Evolutionary conservation across 2,329 filamentous ascomycete genomes (phyloP).

Genomic region (Monosporascus sp.): DNA sequence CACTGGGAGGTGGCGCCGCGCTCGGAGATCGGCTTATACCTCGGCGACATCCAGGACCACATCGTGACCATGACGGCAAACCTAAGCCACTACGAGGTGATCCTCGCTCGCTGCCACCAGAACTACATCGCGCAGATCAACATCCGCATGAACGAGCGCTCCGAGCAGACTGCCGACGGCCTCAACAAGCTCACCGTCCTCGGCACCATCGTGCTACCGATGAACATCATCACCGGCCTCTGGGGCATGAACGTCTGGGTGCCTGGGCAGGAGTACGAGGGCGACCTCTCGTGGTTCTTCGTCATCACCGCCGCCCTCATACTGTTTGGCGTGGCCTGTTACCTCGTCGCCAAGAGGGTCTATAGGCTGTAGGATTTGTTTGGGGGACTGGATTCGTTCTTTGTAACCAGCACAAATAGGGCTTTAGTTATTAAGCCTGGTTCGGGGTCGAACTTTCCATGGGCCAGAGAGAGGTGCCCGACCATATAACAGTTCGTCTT

Average conservation of each 20-base stretch:
- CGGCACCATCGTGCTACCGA: constrained; percentile 92
- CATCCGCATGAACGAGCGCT: constrained; percentile 96
- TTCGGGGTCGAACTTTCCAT: too few relatives aligned
- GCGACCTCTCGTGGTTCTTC: constrained; percentile 69
- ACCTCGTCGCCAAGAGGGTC: constrained; percentile 74
- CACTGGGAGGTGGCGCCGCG: constrained; percentile 94
- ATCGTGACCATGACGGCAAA: constrained; percentile 99
- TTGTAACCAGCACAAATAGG: too few relatives aligned
- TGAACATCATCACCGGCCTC: constrained; percentile 98
- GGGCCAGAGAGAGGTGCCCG: too few relatives aligned
- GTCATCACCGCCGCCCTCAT: constrained; percentile 69
- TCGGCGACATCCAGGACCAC: constrained; percentile 98
- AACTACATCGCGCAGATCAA: constrained; percentile 99
- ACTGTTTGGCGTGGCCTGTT: constrained; percentile 74
- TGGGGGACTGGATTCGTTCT: too few relatives aligned
- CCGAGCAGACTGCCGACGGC: constrained; percentile 92
- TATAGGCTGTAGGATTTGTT: constrained; percentile 43
- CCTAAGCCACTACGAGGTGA: constrained; percentile 90
- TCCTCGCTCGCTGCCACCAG: constrained; percentile 83
- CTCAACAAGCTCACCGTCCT: constrained; percentile 91
- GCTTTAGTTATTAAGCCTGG: too few relatives aligned
- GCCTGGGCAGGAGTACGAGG: constrained; percentile 79
- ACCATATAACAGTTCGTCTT: too few relatives aligned
- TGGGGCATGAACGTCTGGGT: constrained; percentile 99
- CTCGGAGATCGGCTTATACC: constrained; percentile 93